Conservation (phyloP, 75 land plant species). For the Cupressus sempervirens region DNA sequence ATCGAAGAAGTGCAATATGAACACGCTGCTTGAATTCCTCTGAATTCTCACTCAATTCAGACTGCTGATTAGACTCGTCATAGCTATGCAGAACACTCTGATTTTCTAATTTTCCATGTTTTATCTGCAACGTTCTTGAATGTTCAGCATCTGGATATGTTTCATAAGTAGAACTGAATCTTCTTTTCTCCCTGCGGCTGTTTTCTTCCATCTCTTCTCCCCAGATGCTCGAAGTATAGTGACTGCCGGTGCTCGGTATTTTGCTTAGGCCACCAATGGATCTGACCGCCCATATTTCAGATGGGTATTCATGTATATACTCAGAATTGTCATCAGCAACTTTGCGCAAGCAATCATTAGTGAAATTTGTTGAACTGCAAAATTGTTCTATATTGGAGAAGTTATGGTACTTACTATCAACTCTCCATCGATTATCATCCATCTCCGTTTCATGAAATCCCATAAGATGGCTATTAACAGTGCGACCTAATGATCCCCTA, state of each 20-base stretch:
- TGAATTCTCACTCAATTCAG: conserved; percentile 40
- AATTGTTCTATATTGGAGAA: background rate
- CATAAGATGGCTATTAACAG: background rate
- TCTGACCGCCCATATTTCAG: background rate
- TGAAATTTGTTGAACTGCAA: background rate
- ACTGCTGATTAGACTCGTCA: background rate
- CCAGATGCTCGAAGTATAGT: background rate
- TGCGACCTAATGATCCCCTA: background rate
- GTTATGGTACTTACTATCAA: background rate
- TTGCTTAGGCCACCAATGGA: background rate
- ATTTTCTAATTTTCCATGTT: background rate
- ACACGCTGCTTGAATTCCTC: conserved; percentile 47
- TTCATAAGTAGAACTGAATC: background rate
- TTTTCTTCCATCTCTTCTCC: background rate
- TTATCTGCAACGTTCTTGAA: background rate
- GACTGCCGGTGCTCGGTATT: background rate
- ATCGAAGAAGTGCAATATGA: conserved; percentile 31
- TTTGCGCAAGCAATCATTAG: background rate
- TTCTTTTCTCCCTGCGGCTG: background rate
- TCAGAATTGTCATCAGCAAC: background rate
- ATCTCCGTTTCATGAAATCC: background rate
- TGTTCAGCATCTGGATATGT: conserved; percentile 4
- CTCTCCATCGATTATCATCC: background rate
- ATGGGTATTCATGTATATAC: background rate
- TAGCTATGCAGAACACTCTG: background rate